Percentiles rank a stretch among this genome's conserved stretches.
Conservation (phyloP, 1,284 basidiomycete species). For the Heterobasidion irregulare region DNA sequence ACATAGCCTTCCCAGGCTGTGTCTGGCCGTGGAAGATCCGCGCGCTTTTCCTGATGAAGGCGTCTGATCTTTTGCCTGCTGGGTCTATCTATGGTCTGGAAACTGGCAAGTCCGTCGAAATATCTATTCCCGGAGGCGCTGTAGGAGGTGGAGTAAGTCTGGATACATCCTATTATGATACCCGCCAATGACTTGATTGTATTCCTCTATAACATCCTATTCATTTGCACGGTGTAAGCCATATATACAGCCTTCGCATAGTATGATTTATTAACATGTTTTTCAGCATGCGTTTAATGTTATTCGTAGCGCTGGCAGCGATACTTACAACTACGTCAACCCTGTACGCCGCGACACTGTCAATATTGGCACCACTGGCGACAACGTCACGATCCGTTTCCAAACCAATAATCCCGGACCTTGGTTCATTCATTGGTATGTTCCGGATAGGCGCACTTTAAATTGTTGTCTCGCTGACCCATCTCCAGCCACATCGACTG, state of each 20-base stretch:
- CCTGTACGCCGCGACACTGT: slow-evolving; percentile 22
- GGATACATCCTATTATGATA: not conserved
- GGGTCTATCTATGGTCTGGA: slow-evolving; percentile 23
- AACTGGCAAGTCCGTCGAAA: slow-evolving; percentile 25
- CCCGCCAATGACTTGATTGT: too few relatives aligned
- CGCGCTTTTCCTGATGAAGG: too few relatives aligned
- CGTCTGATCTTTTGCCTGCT: slow-evolving; percentile 21
- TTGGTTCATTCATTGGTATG: slow-evolving; percentile 35
- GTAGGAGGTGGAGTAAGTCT: slow-evolving; percentile 18
- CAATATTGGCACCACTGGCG: slow-evolving; percentile 12
- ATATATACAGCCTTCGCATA: not conserved
- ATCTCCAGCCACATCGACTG: slow-evolving; percentile 8
- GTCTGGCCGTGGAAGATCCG: too few relatives aligned
- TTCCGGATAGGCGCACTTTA: not conserved
- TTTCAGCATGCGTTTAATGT: slow-evolving; percentile 19
- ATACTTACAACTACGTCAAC: slow-evolving; percentile 28
- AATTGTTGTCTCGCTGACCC: not conserved
- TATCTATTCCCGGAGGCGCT: slow-evolving; percentile 23
- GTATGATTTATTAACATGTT: not conserved
- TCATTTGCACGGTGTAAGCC: slow-evolving; percentile 29
- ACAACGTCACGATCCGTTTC: slow-evolving; percentile 21
- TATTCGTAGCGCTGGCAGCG: slow-evolving; percentile 17
- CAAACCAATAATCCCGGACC: slow-evolving; percentile 37
- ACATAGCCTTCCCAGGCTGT: too few relatives aligned
- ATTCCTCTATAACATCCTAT: slow-evolving; percentile 22